Conservation (phyloP, 257 asterid genomes). For the Mitragyna speciosa region DNA sequence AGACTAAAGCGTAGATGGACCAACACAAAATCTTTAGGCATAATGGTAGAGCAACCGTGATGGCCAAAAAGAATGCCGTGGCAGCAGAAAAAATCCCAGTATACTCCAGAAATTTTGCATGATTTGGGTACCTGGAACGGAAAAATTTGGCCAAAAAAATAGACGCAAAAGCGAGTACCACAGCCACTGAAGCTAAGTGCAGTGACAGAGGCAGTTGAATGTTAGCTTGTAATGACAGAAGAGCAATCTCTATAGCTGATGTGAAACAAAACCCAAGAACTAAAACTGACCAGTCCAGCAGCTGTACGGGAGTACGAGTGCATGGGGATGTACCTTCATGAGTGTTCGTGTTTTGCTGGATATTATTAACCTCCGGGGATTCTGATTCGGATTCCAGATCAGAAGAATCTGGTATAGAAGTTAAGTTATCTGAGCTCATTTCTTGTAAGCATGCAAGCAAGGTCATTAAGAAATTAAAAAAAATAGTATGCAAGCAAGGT, state of each 20-base stretch:
- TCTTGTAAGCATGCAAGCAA: too few species aligned
- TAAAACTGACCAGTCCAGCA: not conserved
- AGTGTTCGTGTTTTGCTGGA: not conserved
- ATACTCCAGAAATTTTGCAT: not conserved
- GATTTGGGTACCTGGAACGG: not conserved
- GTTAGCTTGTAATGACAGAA: not conserved
- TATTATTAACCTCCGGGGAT: too few species aligned
- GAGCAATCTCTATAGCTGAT: not conserved
- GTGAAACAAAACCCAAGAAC: not conserved
- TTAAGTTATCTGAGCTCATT: too few species aligned
- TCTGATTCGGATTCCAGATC: not conserved
- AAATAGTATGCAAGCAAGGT: too few species aligned
- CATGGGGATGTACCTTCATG: not conserved
- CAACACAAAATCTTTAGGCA: not conserved
- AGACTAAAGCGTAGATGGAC: not conserved
- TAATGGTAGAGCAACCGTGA: not conserved
- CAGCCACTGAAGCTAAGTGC: not conserved
- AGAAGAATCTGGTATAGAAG: too few species aligned
- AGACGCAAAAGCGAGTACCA: not conserved
- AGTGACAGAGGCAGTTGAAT: not conserved
- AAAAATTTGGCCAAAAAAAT: not conserved
- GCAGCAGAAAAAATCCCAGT: not conserved
- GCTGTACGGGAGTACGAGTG: not conserved
- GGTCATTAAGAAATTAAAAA: too few species aligned
- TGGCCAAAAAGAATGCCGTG: slow-evolving; percentile 3